A percentile compares a stretch with the other conserved stretches of the same genome.
These are phyloP conservation scores for Durio zibethinus DNA, from an alignment of 345 rosid genomes.

Conservation along the genomic window DNA sequence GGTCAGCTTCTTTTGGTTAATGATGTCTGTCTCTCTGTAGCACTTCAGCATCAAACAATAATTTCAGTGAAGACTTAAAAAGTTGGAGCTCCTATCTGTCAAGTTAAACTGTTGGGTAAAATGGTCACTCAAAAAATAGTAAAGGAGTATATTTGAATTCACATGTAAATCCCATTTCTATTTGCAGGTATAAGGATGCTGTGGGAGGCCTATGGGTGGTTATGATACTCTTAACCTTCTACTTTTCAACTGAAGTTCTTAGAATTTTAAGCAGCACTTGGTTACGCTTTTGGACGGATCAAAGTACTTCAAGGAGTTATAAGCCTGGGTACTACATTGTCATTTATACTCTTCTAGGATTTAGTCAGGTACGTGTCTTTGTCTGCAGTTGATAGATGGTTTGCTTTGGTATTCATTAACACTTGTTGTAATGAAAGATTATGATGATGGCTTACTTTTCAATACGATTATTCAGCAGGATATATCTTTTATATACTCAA, in stretches of 20 bases:
- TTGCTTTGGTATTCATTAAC: background rate
- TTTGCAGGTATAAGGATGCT: conserved; percentile 78
- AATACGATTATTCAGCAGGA: background rate
- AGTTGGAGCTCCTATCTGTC: background rate
- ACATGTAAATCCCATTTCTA: background rate
- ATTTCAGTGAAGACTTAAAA: background rate
- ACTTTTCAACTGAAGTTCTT: conserved; percentile 69
- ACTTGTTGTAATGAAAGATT: background rate
- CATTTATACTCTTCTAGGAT: conserved; percentile 61
- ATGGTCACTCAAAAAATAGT: background rate
- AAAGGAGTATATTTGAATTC: background rate
- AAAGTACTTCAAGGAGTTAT: conserved; percentile 51
- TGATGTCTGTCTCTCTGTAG: background rate
- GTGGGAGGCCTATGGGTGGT: conserved; percentile 91
- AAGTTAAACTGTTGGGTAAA: background rate
- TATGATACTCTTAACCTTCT: conserved; percentile 65
- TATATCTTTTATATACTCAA: background rate
- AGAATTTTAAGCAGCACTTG: conserved; percentile 87
- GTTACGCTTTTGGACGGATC: conserved; percentile 90
- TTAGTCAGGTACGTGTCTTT: conserved; percentile 65
- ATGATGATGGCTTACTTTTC: background rate
- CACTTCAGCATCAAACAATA: background rate
- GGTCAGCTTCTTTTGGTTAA: background rate
- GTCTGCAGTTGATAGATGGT: conserved; percentile 11
- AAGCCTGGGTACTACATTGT: conserved; percentile 61